Evolutionary conservation across 106 monocot species (phyloP), one percentile per base, ranked within the genome.

Genomic region (Dactylorhiza incarnata): DNA sequence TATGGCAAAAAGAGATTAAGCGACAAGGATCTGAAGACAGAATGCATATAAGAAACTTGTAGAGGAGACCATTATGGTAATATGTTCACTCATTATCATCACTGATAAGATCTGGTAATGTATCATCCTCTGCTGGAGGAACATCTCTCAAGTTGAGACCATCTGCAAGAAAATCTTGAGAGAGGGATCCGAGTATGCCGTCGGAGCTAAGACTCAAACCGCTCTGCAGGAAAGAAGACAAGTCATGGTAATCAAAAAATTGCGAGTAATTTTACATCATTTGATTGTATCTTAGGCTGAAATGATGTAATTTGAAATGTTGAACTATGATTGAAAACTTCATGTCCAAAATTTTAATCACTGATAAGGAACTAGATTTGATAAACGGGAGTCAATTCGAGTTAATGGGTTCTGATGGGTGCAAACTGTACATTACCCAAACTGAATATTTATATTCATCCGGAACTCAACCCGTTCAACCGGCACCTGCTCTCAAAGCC

Each of bases 141-240:
- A 84, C 71, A 16, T 85, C 86, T 48, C 53, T 75, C 51, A 89
- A 76, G 73, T 87, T 86, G 17, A 88, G 52, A 74, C 81, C 89
- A 51, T 87, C 93, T 1, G 68, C 83, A 14, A 87, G 87, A 74
- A 82, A 69, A 29, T 92, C 92, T 16, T 88, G 51, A 1, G 86
- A 83, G 5, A 95, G 81, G 16, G 93, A 89, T 19, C 93, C 87
- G 52, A 96, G 81, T 44, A 93, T 86, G 20, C 96, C 96, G 10
- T 89, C 91, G 3, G 96, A 93, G 82, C 81, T 96, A 16, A 96
- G 79, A 69, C 87, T 88, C 84, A 93, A 84, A 63, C 93, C 96
- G 82, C 96, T 93, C 96, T 96, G 89, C 71, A 67, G 13, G 58
- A 73, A 24, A 50, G 51, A 26, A 77, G 49, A 15, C 9, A 13